phyloP scores from a whole-genome alignment of 2,329 filamentous ascomycete species.

The Aspergillus flavus region DNA sequence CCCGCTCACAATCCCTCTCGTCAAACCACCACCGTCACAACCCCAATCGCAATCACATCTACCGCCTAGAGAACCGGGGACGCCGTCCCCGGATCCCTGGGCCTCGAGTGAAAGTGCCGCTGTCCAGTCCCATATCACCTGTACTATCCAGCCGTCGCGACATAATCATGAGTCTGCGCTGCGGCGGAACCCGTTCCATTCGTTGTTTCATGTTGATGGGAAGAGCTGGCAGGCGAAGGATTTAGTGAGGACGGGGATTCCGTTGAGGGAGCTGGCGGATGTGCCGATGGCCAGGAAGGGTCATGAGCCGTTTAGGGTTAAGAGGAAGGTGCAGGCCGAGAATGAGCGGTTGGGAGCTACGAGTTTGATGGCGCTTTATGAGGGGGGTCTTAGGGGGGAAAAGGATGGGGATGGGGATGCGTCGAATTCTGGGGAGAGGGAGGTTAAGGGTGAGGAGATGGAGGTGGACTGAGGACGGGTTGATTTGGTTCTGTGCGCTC shows the following conservation, averaged over 20 bases:
- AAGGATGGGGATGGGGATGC: background rate
- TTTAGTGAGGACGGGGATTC: conserved; percentile 30
- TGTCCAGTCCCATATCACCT: conserved; percentile 18
- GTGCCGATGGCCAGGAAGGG: conserved; percentile 31
- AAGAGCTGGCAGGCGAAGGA: conserved; percentile 31
- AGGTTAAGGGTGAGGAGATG: background rate
- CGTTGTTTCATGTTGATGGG: conserved; percentile 26
- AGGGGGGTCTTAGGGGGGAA: background rate
- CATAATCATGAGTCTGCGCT: conserved; percentile 34
- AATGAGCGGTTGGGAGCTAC: conserved; percentile 28
- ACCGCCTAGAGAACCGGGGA: background rate
- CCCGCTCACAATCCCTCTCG: conserved; percentile 22
- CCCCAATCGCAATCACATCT: background rate
- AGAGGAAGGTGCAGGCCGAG: conserved; percentile 21
- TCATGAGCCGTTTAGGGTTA: conserved; percentile 20
- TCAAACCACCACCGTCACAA: background rate
- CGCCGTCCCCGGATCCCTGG: conserved; percentile 27
- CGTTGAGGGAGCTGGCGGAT: conserved; percentile 35
- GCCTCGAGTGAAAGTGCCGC: background rate
- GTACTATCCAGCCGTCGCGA: conserved; percentile 29
- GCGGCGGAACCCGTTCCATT: conserved; percentile 37
- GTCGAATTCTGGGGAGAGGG: background rate
- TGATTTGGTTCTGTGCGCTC: background rate
- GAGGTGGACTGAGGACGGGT: background rate
- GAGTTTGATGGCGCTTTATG: conserved; percentile 26